Base-by-base conservation (phyloP, 129 eudicot species). In the Artemisia annua region DNA sequence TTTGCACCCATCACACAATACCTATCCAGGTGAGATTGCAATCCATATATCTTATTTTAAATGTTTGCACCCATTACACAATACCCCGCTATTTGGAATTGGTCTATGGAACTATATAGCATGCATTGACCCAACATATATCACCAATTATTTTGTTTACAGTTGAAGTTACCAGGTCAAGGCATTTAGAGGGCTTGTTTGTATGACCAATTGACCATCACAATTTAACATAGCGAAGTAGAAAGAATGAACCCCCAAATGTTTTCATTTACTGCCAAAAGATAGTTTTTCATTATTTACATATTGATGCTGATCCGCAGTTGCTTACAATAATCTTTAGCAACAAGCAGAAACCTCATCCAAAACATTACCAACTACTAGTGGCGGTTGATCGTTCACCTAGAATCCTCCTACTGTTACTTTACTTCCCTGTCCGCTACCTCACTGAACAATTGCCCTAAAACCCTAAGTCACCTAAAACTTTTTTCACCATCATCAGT, bases 261-360 rank as follows among this genome's bases (percentile, higher is more conserved):
- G 58, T 6, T 54, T 28, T 60, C 66, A 43, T 75, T 65, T 51
- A 32, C 78, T 20, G 13, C 4, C 4, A 60, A 7, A 48, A 15
- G 22, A 72, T 58, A 46, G 26, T 72, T 60, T 52, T 55, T 39
- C 67, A 5, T 6, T 64, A 63, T 52, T 19, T 56, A 66, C 73
- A 66, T 44, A 22, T 24, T 44, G 46, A 39, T 39, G 10, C 46
- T 39, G 9, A 39, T 39, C 78, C 49, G 30, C 44, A 16, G 3
- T 12, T 74, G 15, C 58, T 48, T 61, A 51, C 78, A 66, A 50
- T 51, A 63, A 7, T 50, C 24, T 39, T 7, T 39, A 39, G 46
- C 46, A 39, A 39, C 46, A 39, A 6, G 46, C 46, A 39, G 46
- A 24, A 61, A 15, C 3, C 9, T 15, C 11, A 16, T 39, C 16